A percentile compares a stretch with the other conserved stretches of the same genome.
These are phyloP conservation scores for Kodamaea neixiangensis DNA, from an alignment of 805 yeast species.

Conservation along the genomic window DNA sequence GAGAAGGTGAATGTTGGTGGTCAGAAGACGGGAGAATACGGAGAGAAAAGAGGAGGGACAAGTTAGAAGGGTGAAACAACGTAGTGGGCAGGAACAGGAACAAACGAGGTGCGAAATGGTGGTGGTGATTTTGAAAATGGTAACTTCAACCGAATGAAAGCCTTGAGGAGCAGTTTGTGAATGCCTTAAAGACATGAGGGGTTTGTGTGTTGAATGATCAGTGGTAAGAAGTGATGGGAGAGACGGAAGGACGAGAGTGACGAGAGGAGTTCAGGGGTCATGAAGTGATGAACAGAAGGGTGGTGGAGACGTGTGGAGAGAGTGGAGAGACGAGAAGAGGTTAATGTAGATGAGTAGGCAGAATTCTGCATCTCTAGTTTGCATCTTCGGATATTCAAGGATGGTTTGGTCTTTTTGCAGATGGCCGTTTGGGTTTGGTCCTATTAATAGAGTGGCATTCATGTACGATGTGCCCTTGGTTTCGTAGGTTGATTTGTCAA, in stretches of 20 bases:
- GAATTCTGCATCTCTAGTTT: no score
- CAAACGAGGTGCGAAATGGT: not conserved
- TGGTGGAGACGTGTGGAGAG: not conserved
- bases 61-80: not conserved
- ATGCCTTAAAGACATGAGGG: not conserved
- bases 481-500: no score
- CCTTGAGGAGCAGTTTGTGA: not conserved
- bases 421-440: no score
- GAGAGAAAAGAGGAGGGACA: not conserved
- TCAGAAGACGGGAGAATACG: not conserved
- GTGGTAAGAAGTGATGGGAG: not conserved
- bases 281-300: not conserved
- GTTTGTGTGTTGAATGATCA: not conserved
- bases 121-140: not conserved
- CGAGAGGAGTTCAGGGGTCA: not conserved
- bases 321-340: no score
- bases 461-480: no score
- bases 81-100: not conserved
- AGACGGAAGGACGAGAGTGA: no score
- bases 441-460: no score
- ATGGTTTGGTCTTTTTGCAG: no score
- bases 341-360: no score
- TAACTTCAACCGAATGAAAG: not conserved
- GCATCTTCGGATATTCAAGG: no score
- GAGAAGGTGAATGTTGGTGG: not conserved